Base-by-base conservation (phyloP, 2,329 filamentous ascomycete species). In the Ophiostoma angusticollis region DNA sequence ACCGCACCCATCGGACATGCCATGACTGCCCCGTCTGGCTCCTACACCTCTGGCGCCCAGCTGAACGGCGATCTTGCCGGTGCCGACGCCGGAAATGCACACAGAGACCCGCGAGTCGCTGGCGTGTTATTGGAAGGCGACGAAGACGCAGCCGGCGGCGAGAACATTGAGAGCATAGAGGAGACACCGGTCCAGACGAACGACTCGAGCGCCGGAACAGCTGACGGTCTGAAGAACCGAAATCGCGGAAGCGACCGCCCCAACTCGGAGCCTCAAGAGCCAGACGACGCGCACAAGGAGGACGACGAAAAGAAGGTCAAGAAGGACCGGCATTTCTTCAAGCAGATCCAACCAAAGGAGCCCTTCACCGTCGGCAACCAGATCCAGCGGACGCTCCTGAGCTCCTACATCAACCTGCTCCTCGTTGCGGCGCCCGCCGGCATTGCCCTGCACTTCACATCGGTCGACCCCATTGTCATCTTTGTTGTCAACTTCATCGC, bases 401-500 rank as follows among this genome's bases (percentile, higher is more conserved):
- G 74, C 51, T 91, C 84, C 1, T 93, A 83, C 75, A 80, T 94
- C 62, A 95, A 95, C 53, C 53, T 93, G 18, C 62, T 95, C 19
- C 64, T 94, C 17, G 37, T 94, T 13, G 76, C 79, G 17, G 85
- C 83, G 0, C 87, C 87, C 0, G 72, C 77, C 24, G 87, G 87
- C 42, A 84, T 94, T 51, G 81, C 72, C 2, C 57, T 51, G 37
- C 74, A 83, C 51, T 85, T 75, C 14, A 47, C 53, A 5, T 50
- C 56, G 9, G 61, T 81, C 37, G 65, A 70, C 52, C 64, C 68
- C 3, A 67, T 80, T 42, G 71, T 68, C 23, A 66, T 91, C 33
- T 95, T 95, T 52, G 74, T 87, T 40, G 72, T 95, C 59, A 95
- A 95, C 63, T 95, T 95, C 52, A 72, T 95, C 47, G 89, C 87